A percentile compares a stretch with the other conserved stretches of the same genome.
These are phyloP conservation scores for Rhizopogon hawkerae DNA, from an alignment of 1,284 basidiomycete species.

Conservation along the genomic window DNA sequence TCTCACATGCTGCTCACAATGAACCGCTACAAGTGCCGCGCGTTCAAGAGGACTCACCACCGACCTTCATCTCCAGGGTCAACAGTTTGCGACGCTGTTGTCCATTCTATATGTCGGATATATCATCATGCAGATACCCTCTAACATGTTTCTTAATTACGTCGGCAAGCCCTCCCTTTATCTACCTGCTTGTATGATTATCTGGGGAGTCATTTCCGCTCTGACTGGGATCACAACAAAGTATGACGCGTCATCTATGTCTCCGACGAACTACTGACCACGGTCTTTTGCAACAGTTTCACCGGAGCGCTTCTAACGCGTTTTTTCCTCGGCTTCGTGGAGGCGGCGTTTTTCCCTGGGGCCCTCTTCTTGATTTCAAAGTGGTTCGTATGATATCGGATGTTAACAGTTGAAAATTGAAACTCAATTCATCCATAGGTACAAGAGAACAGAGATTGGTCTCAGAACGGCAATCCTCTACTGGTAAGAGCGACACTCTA, in stretches of 20 bases:
- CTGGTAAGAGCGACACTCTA: constrained; percentile 23
- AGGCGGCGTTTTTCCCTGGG: constrained; percentile 72
- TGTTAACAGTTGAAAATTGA: not conserved
- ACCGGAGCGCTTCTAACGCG: constrained; percentile 60
- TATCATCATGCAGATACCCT: constrained; percentile 55
- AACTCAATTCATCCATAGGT: constrained; percentile 44
- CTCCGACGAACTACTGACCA: constrained; percentile 3
- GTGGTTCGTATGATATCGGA: constrained; percentile 52
- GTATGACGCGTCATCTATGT: constrained; percentile 25
- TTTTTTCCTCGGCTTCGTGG: constrained; percentile 64
- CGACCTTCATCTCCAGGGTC: constrained; percentile 28
- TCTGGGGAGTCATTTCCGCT: constrained; percentile 64
- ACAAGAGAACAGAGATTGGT: constrained; percentile 47
- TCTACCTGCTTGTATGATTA: constrained; percentile 61
- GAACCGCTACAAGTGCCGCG: constrained; percentile 17
- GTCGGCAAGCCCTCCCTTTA: constrained; percentile 70
- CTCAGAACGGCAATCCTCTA: constrained; percentile 66
- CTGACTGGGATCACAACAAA: constrained; percentile 55
- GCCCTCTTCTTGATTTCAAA: constrained; percentile 64
- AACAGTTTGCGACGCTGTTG: constrained; percentile 60
- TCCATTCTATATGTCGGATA: constrained; percentile 69
- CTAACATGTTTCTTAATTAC: constrained; percentile 67
- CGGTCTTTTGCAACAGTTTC: constrained; percentile 37
- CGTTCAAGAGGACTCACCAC: constrained; percentile 17
- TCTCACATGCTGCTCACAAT: not conserved